Conservation (phyloP, 352 stramenopile genomes). For the Thalassiosira pacifica region DNA sequence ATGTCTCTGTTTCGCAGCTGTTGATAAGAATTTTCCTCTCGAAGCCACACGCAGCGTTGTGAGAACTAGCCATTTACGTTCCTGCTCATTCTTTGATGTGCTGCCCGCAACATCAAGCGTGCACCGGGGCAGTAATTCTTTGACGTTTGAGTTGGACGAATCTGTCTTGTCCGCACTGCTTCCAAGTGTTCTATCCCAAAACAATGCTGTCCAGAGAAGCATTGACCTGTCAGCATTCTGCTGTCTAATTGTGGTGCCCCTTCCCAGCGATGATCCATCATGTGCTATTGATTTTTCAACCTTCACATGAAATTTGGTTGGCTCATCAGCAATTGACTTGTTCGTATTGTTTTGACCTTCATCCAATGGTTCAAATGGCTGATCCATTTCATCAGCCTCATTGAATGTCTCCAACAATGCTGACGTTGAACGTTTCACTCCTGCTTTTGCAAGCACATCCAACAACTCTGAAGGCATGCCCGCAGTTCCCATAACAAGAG, state of each 20-base stretch:
- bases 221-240: constrained; percentile 50
- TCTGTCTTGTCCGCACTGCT: constrained; percentile 9
- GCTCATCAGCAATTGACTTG: not conserved
- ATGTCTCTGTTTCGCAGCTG: constrained; percentile 16
- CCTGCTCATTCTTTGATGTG: constrained; percentile 33
- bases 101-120: constrained; percentile 13
- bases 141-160: not conserved
- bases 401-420: constrained; percentile 55
- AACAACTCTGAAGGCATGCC: constrained; percentile 50
- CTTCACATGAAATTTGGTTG: constrained; percentile 25
- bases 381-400: constrained; percentile 50
- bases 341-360: constrained; percentile 22
- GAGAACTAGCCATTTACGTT: constrained; percentile 55
- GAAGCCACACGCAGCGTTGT: constrained; percentile 69
- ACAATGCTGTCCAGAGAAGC: constrained; percentile 43
- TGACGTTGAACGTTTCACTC: constrained; percentile 58
- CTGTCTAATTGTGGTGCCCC: constrained; percentile 43
- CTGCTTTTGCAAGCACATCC: constrained; percentile 49
- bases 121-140: constrained; percentile 30
- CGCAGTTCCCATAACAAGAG: not conserved
- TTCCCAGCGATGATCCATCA: constrained; percentile 39
- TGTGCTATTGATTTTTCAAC: constrained; percentile 3
- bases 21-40: constrained; percentile 69
- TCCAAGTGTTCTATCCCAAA: constrained; percentile 24
- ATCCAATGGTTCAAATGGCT: constrained; percentile 38